A percentile compares a stretch with the other conserved stretches of the same genome.
phyloP scores from a whole-genome alignment of 345 rosid genomes.

The Populus alba region DNA sequence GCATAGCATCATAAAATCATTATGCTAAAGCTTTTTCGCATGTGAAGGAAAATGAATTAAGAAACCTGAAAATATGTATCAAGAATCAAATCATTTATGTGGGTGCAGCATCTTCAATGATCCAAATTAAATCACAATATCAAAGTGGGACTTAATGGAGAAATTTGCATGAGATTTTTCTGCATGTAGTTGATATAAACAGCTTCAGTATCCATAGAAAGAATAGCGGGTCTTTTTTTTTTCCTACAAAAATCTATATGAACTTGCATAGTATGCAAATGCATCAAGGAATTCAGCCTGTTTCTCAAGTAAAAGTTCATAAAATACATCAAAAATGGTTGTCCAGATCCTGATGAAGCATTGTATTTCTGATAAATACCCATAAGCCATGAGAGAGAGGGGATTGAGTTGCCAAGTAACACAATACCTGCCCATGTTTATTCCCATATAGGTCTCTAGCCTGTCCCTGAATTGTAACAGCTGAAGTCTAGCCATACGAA shows the following conservation, averaged over 20 bases:
- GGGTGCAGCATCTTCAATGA: neutral
- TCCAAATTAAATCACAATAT: neutral
- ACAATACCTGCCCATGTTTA: conserved; percentile 96
- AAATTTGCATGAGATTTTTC: neutral
- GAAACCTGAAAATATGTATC: too few relatives aligned
- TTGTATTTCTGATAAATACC: neutral
- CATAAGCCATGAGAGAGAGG: neutral
- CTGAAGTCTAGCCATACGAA: conserved; percentile 76
- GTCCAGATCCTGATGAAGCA: neutral
- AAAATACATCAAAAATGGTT: conserved; percentile 2
- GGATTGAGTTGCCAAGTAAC: conserved; percentile 2
- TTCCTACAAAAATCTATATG: neutral
- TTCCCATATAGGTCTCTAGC: conserved; percentile 88
- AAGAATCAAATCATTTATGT: neutral
- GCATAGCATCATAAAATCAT: neutral
- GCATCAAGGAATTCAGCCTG: neutral
- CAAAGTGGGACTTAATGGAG: neutral
- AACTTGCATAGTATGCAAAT: neutral
- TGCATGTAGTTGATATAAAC: neutral
- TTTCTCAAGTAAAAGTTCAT: neutral
- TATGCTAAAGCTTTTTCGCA: neutral
- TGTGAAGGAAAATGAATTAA: neutral
- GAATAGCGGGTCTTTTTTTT: neutral
- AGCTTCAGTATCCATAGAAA: neutral
- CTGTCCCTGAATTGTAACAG: conserved; percentile 76